Percentiles rank a stretch among this genome's conserved stretches.
phyloP scores from a whole-genome alignment of 2,329 filamentous ascomycete genomes.

The Alternaria postmessia region DNA sequence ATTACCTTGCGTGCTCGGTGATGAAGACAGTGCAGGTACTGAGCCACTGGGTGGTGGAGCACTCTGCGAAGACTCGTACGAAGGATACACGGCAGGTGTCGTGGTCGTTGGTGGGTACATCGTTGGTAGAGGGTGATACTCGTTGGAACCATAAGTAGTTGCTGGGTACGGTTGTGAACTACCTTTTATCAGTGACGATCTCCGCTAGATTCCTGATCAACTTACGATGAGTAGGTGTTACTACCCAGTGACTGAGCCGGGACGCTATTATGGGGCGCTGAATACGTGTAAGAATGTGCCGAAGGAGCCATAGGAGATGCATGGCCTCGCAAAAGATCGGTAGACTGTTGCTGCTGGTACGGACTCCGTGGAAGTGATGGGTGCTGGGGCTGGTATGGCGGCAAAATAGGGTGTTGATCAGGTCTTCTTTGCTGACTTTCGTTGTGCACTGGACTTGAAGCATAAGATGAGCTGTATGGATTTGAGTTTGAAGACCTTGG shows the following conservation, averaged over 20 bases:
- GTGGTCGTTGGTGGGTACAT: constrained; percentile 49
- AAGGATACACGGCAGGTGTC: constrained; percentile 41
- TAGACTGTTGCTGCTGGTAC: constrained; percentile 45
- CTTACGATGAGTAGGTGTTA: constrained; percentile 48
- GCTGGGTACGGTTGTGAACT: constrained; percentile 47
- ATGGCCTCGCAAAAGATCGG: constrained; percentile 41
- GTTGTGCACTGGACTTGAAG: constrained; percentile 36
- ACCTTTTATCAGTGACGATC: constrained; percentile 17
- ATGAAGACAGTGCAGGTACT: constrained; percentile 39
- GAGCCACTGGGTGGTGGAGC: constrained; percentile 27
- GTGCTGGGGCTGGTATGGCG: constrained; percentile 42
- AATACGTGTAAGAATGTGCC: constrained; percentile 43
- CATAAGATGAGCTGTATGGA: constrained; percentile 40
- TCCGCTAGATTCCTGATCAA: constrained; percentile 6
- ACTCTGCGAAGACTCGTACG: constrained; percentile 41
- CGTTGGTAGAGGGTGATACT: constrained; percentile 46
- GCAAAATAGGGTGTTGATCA: constrained; percentile 38
- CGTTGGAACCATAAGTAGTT: constrained; percentile 44
- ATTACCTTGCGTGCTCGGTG: constrained; percentile 34
- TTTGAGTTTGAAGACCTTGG: constrained; percentile 37
- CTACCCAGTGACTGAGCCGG: constrained; percentile 39
- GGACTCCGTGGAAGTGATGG: constrained; percentile 41
- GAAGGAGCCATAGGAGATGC: constrained; percentile 37
- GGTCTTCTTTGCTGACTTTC: constrained; percentile 37
- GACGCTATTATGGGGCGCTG: constrained; percentile 41